Conservation (phyloP, 2,329 filamentous ascomycete species). For the Grosmannia penicillata region DNA sequence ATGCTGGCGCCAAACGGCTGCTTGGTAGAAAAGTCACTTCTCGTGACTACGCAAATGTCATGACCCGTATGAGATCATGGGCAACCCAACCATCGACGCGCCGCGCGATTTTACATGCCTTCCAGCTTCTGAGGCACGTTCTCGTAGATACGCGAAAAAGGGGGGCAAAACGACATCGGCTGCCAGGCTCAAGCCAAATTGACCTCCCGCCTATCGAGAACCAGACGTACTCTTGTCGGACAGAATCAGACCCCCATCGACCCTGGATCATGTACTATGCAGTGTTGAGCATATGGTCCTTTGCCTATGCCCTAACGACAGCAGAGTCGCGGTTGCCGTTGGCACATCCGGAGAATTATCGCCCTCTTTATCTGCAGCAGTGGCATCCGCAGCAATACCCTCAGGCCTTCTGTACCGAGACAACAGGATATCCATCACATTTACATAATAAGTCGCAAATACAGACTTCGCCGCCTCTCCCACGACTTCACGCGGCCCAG, state of each 20-base stretch:
- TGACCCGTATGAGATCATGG: conserved; percentile 67
- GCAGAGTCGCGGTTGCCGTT: not conserved
- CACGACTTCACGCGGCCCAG: too few relatives aligned
- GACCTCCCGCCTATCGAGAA: conserved; percentile 21
- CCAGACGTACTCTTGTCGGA: conserved; percentile 53
- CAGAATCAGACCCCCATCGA: conserved; percentile 69
- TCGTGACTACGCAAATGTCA: conserved; percentile 58
- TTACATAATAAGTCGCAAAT: too few relatives aligned
- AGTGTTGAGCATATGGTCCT: conserved; percentile 73
- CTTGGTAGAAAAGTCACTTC: conserved; percentile 60
- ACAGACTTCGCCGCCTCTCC: too few relatives aligned
- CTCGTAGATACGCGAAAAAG: conserved; percentile 38
- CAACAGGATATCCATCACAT: too few relatives aligned
- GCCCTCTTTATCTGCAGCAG: not conserved
- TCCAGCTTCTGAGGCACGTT: conserved; percentile 66
- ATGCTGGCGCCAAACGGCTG: conserved; percentile 62
- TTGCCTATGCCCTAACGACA: conserved; percentile 64
- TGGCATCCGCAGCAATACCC: too few relatives aligned
- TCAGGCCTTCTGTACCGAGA: too few relatives aligned
- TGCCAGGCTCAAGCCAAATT: conserved; percentile 1
- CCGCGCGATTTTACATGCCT: conserved; percentile 72
- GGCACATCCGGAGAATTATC: not conserved
- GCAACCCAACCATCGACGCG: conserved; percentile 59
- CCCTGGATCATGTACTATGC: conserved; percentile 89
- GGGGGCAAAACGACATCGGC: conserved; percentile 7